Conservation (phyloP, 768 basidiomycete species). For the Amanita rubescens region DNA sequence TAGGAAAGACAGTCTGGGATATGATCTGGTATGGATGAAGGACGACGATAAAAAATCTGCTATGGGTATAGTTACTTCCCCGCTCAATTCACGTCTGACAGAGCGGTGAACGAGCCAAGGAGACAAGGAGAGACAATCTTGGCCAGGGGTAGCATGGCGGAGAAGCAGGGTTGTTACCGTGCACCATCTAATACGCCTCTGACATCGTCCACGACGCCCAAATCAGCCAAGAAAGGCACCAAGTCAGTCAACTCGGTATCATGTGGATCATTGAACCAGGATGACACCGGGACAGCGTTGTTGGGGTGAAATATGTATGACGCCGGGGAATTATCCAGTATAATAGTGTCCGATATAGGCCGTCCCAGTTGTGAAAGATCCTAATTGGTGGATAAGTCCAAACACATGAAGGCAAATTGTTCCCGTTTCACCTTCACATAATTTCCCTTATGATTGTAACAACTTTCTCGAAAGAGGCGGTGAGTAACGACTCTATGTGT, state of each 20-base stretch:
- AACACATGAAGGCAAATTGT: background rate
- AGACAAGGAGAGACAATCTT: background rate
- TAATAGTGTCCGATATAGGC: constrained; percentile 89
- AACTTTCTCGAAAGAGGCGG: constrained; percentile 94
- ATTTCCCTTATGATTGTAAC: constrained; percentile 98
- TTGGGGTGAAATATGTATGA: constrained; percentile 99
- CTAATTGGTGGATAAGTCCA: constrained; percentile 30
- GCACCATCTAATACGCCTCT: constrained; percentile 87
- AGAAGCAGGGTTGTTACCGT: constrained; percentile 32
- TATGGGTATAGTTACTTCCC: background rate
- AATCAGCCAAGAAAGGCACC: constrained; percentile 88
- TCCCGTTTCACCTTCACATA: constrained; percentile 81
- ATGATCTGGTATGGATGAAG: background rate
- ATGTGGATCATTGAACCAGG: constrained; percentile 99
- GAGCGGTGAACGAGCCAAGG: constrained; percentile 3
- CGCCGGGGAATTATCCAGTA: constrained; percentile 98
- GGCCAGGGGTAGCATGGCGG: background rate
- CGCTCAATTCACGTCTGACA: background rate
- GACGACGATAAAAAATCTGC: background rate
- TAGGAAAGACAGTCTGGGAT: background rate
- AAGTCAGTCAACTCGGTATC: constrained; percentile 96
- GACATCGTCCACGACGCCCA: constrained; percentile 80
- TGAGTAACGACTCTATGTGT: constrained; percentile 88
- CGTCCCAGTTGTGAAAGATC: constrained; percentile 96
- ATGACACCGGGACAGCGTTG: constrained; percentile 97